Evolutionary conservation across 164 flowering plant species (phyloP).

Genomic region (Platanus orientalis): DNA sequence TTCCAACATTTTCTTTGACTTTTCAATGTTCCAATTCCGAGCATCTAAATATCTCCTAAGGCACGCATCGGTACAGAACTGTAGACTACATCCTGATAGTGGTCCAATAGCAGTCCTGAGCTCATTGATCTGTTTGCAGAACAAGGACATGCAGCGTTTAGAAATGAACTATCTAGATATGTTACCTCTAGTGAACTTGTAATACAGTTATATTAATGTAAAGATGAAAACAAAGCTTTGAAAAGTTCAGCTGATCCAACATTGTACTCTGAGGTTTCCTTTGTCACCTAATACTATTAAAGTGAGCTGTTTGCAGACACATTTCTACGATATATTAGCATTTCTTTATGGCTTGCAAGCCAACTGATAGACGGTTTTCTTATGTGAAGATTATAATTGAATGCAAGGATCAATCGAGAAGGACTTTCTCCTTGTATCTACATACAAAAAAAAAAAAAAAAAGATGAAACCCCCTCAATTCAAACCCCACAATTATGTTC

Average conservation of each 20-base stretch:
- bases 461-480: neutral
- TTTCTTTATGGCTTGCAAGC: neutral
- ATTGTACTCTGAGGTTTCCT: no score
- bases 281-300: no score
- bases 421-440: no score
- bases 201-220: no score
- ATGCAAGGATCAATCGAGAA: neutral
- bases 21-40: slow-evolving; percentile 86
- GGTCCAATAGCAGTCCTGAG: slow-evolving; percentile 72
- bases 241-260: no score
- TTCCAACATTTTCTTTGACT: slow-evolving; percentile 87
- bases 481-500: neutral
- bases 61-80: slow-evolving; percentile 75
- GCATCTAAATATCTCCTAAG: slow-evolving; percentile 85
- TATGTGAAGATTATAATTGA: neutral
- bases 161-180: neutral
- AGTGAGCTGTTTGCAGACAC: no score
- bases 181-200: neutral
- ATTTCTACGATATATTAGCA: neutral
- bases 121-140: slow-evolving; percentile 53
- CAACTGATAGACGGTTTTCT: neutral
- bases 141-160: neutral
- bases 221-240: no score
- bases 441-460: no score
- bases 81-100: slow-evolving; percentile 50